Base-by-base conservation (phyloP, 768 basidiomycete genomes). In the Chlorophyllum brunneum region DNA sequence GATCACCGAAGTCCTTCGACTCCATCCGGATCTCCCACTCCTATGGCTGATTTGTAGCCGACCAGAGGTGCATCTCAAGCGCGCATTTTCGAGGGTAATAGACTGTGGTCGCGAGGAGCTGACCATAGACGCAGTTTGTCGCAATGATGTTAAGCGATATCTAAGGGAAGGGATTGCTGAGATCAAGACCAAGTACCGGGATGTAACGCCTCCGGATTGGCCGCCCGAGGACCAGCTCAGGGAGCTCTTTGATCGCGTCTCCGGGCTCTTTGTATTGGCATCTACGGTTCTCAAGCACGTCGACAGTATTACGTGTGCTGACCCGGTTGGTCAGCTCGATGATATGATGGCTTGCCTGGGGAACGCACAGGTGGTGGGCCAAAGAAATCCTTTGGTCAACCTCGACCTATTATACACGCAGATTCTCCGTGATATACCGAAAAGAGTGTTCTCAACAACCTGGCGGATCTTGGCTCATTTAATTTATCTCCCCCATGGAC, bases 331-430 rank as follows among this genome's bases (percentile, higher is more conserved):
- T 5, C 40, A 27, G 23, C 34, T 51, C 13, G 22, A 29, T 24
- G 10, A 13, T 3, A 22, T 51, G 13, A 3, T 51, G 13, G 24
- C 33, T 7, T 51, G 43, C 18, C 15, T 51, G 1, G 23, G 26
- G 13, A 11, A 36, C 7, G n/a, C 33, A n/a, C 15, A 43, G 18
- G 15, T 31, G 7, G 22, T 10, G 2, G 50, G 30, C 4, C n/a
- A 15, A 8, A 24, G 20, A 18, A 51, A 36, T 23, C 50, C 41
- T 16, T 24, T 42, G 40, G 31, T 11, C 1, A 15, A 4, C 2
- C 41, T 51, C 26, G 50, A 51, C 23, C 23, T 51, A 3, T 23
- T 51, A 20, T 51, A 51, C 16, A 36, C 31, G 8, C n/a, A 23
- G 2, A 43, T 51, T 24, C 31, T 51, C 5, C 2, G n/a, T 4